Conservation (phyloP, 495 filamentous ascomycete species). For the Apiosordaria backusii region DNA sequence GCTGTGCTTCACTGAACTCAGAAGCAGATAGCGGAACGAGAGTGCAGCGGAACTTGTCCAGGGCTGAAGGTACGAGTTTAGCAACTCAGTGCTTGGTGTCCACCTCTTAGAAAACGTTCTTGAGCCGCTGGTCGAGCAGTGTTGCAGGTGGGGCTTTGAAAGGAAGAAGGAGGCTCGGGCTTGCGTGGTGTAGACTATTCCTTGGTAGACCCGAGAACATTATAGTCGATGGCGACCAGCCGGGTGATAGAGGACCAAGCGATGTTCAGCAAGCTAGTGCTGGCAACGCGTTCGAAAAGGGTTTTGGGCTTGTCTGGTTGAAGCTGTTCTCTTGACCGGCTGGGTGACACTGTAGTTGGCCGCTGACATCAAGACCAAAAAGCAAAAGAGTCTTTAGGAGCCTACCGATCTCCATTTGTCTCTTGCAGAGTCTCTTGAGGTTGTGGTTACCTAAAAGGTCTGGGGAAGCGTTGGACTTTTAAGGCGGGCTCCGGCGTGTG, state of each 20-base stretch:
- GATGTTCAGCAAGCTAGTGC: not conserved
- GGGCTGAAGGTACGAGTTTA: not conserved
- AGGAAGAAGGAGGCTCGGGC: too few relatives aligned
- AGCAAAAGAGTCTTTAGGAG: not conserved
- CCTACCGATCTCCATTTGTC: too few relatives aligned
- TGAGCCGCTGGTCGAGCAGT: not conserved
- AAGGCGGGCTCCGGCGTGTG: not conserved
- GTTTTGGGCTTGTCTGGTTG: not conserved
- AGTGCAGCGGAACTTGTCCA: not conserved
- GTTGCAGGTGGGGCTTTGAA: too few relatives aligned
- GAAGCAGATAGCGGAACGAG: not conserved
- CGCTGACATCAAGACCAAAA: not conserved
- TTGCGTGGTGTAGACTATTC: not conserved
- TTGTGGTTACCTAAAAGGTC: not conserved
- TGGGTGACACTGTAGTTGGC: not conserved
- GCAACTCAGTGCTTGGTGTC: not conserved
- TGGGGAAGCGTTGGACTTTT: not conserved
- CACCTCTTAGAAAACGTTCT: too few relatives aligned
- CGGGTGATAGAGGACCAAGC: not conserved
- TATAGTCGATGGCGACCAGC: not conserved
- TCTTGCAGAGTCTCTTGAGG: not conserved
- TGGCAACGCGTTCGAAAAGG: not conserved
- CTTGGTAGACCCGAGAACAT: not conserved
- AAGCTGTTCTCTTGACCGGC: not conserved
- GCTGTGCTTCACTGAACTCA: not conserved